These are phyloP conservation scores for Trichophyton simii DNA, from an alignment of 2,329 filamentous ascomycete genomes.

Conservation along the genomic window DNA sequence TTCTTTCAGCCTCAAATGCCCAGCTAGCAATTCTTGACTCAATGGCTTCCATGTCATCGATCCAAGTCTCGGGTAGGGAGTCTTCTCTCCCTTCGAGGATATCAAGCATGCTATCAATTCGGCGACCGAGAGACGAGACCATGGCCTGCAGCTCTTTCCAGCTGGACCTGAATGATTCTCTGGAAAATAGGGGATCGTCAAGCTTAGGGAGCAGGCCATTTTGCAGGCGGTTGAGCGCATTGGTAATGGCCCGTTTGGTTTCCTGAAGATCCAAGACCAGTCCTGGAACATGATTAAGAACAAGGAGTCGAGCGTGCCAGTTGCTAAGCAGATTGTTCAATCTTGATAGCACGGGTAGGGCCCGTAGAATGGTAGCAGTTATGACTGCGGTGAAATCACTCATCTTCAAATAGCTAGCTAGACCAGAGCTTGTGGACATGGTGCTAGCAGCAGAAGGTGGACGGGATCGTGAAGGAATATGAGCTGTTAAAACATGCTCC, in stretches of 20 bases:
- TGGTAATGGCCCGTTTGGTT: constrained; percentile 24
- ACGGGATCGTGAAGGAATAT: constrained; percentile 53
- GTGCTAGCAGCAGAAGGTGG: constrained; percentile 36
- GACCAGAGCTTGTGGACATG: constrained; percentile 26
- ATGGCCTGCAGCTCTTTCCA: constrained; percentile 52
- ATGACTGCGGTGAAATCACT: constrained; percentile 84
- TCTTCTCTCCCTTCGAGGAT: constrained; percentile 71
- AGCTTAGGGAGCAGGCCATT: constrained; percentile 18
- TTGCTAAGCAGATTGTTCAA: constrained; percentile 59
- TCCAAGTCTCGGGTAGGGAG: constrained; percentile 73
- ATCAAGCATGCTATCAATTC: constrained; percentile 77
- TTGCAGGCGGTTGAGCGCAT: constrained; percentile 22
- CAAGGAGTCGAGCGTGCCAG: constrained; percentile 65
- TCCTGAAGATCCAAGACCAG: constrained; percentile 52
- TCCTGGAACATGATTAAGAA: constrained; percentile 60
- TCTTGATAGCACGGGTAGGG: constrained; percentile 66
- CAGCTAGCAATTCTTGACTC: constrained; percentile 70
- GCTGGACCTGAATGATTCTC: constrained; percentile 30
- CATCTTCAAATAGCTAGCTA: constrained; percentile 51
- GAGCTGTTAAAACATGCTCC: constrained; percentile 67
- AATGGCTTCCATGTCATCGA: constrained; percentile 69
- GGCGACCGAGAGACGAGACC: constrained; percentile 55
- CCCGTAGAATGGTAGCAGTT: constrained; percentile 81
- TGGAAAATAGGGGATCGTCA: constrained; percentile 21
- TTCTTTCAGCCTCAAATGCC: constrained; percentile 64